phyloP scores from a whole-genome alignment of 441 rosid genomes.

The Gossypium schwendimanii region DNA sequence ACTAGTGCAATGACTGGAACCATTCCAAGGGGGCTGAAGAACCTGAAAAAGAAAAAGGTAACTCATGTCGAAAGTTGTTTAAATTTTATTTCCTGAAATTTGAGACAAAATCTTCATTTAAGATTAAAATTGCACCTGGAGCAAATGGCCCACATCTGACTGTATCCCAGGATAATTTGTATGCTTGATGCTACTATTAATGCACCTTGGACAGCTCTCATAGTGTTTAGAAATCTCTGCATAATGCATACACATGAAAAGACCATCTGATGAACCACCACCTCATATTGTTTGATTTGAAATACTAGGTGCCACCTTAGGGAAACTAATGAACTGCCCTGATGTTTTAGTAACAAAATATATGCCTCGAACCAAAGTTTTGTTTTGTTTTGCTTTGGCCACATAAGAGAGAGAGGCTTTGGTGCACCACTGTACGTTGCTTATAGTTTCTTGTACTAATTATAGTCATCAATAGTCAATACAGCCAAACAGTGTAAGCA shows the following conservation, averaged over 20 bases:
- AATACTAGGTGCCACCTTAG: neutral
- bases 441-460: neutral
- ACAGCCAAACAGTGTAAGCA: neutral
- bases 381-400: neutral
- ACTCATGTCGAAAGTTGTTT: neutral
- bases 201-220: conserved; percentile 99
- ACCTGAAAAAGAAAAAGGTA: conserved; percentile 46
- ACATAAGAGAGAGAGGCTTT: neutral
- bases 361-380: neutral
- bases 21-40: conserved; percentile 98
- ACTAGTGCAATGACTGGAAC: conserved; percentile 93
- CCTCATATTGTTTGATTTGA: neutral
- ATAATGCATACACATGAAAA: conserved; percentile 5
- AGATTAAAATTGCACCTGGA: conserved; percentile 55
- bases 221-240: conserved; percentile 84
- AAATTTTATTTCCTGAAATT: conserved; percentile 1
- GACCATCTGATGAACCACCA: neutral
- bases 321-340: neutral
- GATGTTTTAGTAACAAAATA: neutral
- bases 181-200: conserved; percentile 90
- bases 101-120: neutral
- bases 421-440: neutral
- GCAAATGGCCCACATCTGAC: conserved; percentile 96
- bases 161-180: conserved; percentile 91
- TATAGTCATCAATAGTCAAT: neutral